phyloP scores from a whole-genome alignment of 768 basidiomycete species.

The Termitomyces sp. region DNA sequence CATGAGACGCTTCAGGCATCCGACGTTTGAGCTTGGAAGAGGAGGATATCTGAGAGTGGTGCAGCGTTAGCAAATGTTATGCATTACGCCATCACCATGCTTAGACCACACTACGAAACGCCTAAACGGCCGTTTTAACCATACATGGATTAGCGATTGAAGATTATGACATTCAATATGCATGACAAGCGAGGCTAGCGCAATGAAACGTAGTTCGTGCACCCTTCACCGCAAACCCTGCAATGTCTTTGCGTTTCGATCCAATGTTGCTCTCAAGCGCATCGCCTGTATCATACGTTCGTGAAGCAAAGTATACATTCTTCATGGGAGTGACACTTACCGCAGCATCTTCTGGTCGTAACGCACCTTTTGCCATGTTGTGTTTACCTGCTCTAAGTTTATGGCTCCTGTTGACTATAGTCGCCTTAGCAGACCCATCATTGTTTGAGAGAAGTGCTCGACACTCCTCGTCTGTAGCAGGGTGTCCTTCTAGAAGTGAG shows the following conservation, averaged over 20 bases:
- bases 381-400: conserved; percentile 68
- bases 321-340: conserved; percentile 38
- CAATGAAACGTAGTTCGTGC: background rate
- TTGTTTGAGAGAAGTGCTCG: conserved; percentile 50
- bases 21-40: conserved; percentile 8
- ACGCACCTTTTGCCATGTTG: conserved; percentile 86
- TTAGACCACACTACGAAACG: conserved; percentile 14
- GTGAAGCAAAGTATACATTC: background rate
- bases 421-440: conserved; percentile 36
- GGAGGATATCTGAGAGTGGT: conserved; percentile 3
- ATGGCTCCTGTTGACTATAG: conserved; percentile 40
- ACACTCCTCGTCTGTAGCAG: conserved; percentile 73
- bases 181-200: background rate
- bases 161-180: background rate
- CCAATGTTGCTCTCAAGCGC: conserved; percentile 62
- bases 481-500: conserved; percentile 67
- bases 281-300: conserved; percentile 53
- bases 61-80: conserved; percentile 13
- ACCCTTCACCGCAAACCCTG: conserved; percentile 23
- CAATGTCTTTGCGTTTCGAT: conserved; percentile 45
- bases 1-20: conserved; percentile 19
- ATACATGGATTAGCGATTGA: conserved; percentile 1
- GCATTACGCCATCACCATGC: conserved; percentile 14
- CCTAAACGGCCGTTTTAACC: conserved; percentile 14
- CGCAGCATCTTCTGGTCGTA: conserved; percentile 80